Evolutionary conservation across 2,329 filamentous ascomycete species (phyloP), one percentile per base, ranked within the genome.

Genomic region (Phoma herbarum): DNA sequence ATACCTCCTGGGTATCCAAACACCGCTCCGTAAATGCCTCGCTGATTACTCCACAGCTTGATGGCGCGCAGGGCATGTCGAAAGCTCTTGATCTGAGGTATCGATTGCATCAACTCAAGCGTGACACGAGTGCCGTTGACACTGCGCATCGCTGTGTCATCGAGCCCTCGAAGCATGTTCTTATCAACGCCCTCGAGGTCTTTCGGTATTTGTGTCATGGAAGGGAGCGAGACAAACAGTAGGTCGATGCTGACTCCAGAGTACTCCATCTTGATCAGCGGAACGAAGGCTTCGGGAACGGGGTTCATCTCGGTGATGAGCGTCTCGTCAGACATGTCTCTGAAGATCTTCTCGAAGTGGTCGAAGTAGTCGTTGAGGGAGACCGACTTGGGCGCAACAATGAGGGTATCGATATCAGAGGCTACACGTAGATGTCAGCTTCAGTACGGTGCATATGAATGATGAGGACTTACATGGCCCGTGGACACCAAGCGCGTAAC

Each of bases 1-100:
- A 99, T 93, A 79, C 95, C 95, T 68, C 95, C 95, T 2, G 95
- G 95, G 67, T 95, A 99, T 25, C 95, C 95, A 78, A 97, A 93
- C 63, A 98, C 93, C 71, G 97, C 97, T 64, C 92, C 92, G 74
- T 98, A 98, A 46, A 98, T 92, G 23, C 91, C 95, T 61, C 94
- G 90, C 50, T 89, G 88, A 73, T 96, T 92, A 10, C 95, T 93
- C 95, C 95, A 99, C 8, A 99, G 84, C 79, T 99, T 99, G 81
- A 99, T 91, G 14, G 93, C 93, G 49, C 95, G 88, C 61, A 98
- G 78, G 10, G 95, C 95, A 62, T 93, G 86, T 62, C 92, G 90
- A 78, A 99, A 99, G 4, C 93, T 92, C 68, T 90, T 92, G 69
- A 90, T 86, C 74, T 98, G 92, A 1, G 95, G 95, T 2, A 99